A percentile compares a stretch with the other conserved stretches of the same genome.
phyloP scores from a whole-genome alignment of 805 yeast genomes.

The Sporopachydermia quercuum region DNA sequence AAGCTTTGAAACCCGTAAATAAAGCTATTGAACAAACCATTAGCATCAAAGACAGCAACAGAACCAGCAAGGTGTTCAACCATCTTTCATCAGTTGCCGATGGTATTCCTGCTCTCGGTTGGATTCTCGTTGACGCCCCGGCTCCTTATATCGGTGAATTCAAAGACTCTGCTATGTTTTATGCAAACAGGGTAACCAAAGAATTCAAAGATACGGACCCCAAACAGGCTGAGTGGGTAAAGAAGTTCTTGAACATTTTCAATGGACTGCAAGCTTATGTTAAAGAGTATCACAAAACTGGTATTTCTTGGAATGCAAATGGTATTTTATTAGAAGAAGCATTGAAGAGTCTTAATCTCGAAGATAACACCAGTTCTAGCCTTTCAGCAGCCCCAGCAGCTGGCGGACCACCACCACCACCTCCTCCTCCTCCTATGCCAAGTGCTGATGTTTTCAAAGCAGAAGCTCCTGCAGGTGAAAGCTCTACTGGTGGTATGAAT shows the following conservation, averaged over 20 bases:
- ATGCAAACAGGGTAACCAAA: slow-evolving; percentile 83
- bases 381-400: slow-evolving; percentile 25
- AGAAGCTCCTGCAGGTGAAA: slow-evolving; percentile 14
- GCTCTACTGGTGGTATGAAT: slow-evolving; percentile 39
- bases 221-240: slow-evolving; percentile 71
- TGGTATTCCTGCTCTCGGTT: slow-evolving; percentile 80
- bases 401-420: slow-evolving; percentile 48
- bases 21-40: slow-evolving; percentile 40
- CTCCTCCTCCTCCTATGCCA: slow-evolving; percentile 86
- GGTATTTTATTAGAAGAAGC: slow-evolving; percentile 46
- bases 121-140: slow-evolving; percentile 75
- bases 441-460: slow-evolving; percentile 55
- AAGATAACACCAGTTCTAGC: slow-evolving; percentile 10
- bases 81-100: slow-evolving; percentile 77
- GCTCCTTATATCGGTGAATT: slow-evolving; percentile 57
- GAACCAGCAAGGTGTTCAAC: slow-evolving; percentile 47
- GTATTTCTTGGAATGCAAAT: slow-evolving; percentile 61
- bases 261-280: slow-evolving; percentile 60
- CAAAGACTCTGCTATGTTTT: slow-evolving; percentile 85
- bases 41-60: slow-evolving; percentile 58
- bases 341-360: slow-evolving; percentile 14
- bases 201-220: slow-evolving; percentile 63
- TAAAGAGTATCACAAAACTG: slow-evolving; percentile 67
- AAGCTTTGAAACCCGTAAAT: slow-evolving; percentile 56
- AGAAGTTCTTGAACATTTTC: slow-evolving; percentile 42